phyloP scores from a whole-genome alignment of 768 basidiomycete species.

The Cystoderma amianthinum region DNA sequence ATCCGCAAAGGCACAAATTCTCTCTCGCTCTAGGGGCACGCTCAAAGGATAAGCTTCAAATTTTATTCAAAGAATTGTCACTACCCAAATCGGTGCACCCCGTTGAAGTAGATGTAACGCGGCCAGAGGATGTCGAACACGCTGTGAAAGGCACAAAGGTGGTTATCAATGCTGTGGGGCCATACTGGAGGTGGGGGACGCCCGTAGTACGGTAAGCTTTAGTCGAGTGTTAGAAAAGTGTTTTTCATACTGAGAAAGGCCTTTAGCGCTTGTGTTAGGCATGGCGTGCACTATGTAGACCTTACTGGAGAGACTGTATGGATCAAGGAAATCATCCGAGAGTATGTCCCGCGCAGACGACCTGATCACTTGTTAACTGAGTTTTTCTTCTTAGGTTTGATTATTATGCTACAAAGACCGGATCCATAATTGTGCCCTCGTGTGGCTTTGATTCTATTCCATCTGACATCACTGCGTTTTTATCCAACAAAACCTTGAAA shows the following conservation, averaged over 20 bases:
- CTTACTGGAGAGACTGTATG: slow-evolving; percentile 69
- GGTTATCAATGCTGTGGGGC: slow-evolving; percentile 74
- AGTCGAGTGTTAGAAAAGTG: not conserved
- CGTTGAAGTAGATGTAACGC: slow-evolving; percentile 55
- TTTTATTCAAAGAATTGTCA: slow-evolving; percentile 37
- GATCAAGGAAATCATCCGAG: slow-evolving; percentile 52
- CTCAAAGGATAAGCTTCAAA: slow-evolving; percentile 53
- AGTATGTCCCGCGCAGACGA: no score
- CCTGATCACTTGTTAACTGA: no score
- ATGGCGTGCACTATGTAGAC: slow-evolving; percentile 83
- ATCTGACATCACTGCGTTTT: slow-evolving; percentile 61
- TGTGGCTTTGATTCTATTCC: slow-evolving; percentile 78
- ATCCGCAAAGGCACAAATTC: slow-evolving; percentile 55
- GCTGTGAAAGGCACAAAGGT: slow-evolving; percentile 55
- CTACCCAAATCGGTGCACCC: slow-evolving; percentile 35
- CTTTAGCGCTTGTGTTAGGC: slow-evolving; percentile 59
- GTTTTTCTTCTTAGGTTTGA: slow-evolving; percentile 54
- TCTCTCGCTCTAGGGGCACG: slow-evolving; percentile 67
- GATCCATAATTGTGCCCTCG: slow-evolving; percentile 71
- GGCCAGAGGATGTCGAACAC: slow-evolving; percentile 42
- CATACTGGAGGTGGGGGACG: slow-evolving; percentile 68
- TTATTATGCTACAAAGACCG: slow-evolving; percentile 60
- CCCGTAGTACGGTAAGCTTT: slow-evolving; percentile 57
- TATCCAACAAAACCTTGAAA: slow-evolving; percentile 67
- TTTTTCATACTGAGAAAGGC: not conserved